These are phyloP conservation scores for Calycina marina DNA, from an alignment of 2,329 filamentous ascomycete genomes.

Conservation along the genomic window DNA sequence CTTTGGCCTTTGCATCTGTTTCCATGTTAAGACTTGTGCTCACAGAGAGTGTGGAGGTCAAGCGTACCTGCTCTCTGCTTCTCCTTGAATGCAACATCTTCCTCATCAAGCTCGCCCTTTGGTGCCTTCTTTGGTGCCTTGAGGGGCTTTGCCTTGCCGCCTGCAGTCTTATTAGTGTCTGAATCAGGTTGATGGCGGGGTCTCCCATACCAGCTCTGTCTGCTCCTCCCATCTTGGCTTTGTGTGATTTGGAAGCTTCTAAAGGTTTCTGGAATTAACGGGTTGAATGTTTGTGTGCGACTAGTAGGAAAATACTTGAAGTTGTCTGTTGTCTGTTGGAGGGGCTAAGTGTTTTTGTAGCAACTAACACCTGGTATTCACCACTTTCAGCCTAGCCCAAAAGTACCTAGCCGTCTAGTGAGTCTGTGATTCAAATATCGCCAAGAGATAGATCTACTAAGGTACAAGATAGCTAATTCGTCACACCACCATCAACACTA, in stretches of 20 bases:
- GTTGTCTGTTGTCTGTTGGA: not conserved
- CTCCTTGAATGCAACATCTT: conserved; percentile 67
- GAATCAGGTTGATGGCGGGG: conserved; percentile 3
- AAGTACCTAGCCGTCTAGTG: no score
- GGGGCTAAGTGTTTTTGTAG: no score
- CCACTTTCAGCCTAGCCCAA: no score
- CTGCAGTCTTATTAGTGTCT: conserved; percentile 28
- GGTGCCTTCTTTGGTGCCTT: conserved; percentile 76
- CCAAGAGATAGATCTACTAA: no score
- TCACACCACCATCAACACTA: no score
- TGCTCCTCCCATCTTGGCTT: conserved; percentile 50
- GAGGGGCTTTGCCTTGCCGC: conserved; percentile 70
- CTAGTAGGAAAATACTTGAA: not conserved
- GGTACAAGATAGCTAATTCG: no score
- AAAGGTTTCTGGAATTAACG: not conserved
- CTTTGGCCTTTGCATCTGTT: conserved; percentile 68
- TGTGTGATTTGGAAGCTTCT: conserved; percentile 1
- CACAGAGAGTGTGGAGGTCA: not conserved
- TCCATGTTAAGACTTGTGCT: conserved; percentile 4
- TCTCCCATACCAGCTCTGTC: conserved; percentile 45
- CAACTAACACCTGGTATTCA: no score
- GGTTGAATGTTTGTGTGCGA: not conserved
- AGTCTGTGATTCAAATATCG: no score
- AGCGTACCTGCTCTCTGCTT: conserved; percentile 72
- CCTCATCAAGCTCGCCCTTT: conserved; percentile 70